These are phyloP conservation scores for Prunus salicina DNA, from an alignment of 306 rosid genomes.

Conservation along the genomic window DNA sequence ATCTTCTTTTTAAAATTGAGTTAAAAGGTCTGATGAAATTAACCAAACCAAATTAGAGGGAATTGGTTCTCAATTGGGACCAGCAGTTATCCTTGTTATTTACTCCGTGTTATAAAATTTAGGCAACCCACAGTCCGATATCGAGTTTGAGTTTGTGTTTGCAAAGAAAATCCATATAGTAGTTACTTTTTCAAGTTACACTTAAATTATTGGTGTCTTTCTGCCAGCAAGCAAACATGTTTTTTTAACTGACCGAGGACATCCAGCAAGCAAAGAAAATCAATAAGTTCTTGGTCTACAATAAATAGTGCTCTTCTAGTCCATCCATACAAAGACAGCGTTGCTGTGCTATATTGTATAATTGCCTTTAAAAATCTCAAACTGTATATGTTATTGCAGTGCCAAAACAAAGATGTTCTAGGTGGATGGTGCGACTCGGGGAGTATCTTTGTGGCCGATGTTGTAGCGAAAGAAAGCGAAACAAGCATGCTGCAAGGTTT, in stretches of 20 bases:
- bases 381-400: constrained; percentile 41
- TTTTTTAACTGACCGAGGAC: neutral
- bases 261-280: neutral
- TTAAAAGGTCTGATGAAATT: neutral
- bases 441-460: constrained; percentile 68
- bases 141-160: neutral
- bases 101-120: neutral
- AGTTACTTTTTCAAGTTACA: neutral
- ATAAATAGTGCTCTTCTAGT: neutral
- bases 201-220: neutral
- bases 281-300: neutral
- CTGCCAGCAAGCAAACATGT: neutral
- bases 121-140: neutral
- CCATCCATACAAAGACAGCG: constrained; percentile 10
- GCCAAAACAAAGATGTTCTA: constrained; percentile 65
- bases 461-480: constrained; percentile 29
- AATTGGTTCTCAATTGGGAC: neutral
- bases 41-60: neutral
- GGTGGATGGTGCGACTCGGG: constrained; percentile 96
- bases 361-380: constrained; percentile 18
- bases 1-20: neutral
- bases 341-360: neutral
- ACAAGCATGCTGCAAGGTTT: constrained; percentile 4
- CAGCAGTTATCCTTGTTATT: neutral
- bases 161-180: neutral